phyloP scores from a whole-genome alignment of 495 filamentous ascomycete genomes.

The Amphirosellinia nigrospora region DNA sequence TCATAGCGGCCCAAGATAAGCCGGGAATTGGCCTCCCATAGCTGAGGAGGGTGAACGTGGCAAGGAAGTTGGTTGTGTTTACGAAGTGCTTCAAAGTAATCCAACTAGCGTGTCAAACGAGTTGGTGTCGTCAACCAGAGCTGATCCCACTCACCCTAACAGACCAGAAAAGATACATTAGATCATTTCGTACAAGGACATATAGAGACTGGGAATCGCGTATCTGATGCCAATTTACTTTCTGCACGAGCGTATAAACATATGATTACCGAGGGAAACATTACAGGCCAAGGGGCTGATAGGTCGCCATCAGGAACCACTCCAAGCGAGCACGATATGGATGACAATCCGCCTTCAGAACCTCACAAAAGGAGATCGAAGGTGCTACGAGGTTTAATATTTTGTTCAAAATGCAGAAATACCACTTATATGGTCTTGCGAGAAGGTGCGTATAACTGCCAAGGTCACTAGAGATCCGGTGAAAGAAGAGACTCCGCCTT shows the following conservation, averaged over 20 bases:
- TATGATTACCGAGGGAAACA: neutral
- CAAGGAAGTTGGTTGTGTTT: neutral
- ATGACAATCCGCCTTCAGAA: neutral
- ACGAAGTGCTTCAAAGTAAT: too few relatives aligned
- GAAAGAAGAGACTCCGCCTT: neutral
- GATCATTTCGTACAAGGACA: neutral
- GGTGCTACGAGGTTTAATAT: neutral
- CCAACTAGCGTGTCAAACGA: too few relatives aligned
- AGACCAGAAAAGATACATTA: neutral
- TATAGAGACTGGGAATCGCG: neutral
- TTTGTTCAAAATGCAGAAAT: neutral
- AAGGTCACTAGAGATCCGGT: neutral
- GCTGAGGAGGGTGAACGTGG: neutral
- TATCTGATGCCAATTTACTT: neutral
- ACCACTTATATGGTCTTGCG: neutral
- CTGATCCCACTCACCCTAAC: neutral
- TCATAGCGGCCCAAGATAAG: neutral
- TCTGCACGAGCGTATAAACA: neutral
- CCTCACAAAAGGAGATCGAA: neutral
- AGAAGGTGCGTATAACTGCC: neutral
- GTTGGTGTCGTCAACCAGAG: neutral
- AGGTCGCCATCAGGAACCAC: neutral
- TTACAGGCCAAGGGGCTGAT: neutral
- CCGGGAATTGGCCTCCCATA: neutral
- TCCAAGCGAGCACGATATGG: neutral